Evolutionary conservation across 495 filamentous ascomycete species (phyloP), one percentile per base, ranked within the genome.

Genomic region (Penicillium paxilli): DNA sequence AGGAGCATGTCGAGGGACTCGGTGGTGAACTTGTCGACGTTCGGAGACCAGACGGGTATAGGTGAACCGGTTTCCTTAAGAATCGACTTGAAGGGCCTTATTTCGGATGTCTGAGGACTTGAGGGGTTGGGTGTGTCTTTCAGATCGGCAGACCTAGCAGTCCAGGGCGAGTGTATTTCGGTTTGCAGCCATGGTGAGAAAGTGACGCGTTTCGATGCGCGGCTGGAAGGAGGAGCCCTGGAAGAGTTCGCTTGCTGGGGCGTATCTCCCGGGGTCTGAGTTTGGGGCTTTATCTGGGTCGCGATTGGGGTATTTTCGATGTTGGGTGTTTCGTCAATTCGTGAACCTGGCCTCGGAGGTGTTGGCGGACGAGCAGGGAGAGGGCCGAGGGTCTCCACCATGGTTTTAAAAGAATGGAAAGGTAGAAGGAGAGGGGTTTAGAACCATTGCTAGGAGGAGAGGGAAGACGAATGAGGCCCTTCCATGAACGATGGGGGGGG

Each of bases 121-220:
- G 28, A 60, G 78, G 83, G 22, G 87, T 85, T 21, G 4, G 84
- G 51, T 24, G 46, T 53, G 16, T 52, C 46, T 21, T 84, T 63
- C 10, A 89, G 83, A 61, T 85, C 89, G 32, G 76, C 77, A 47
- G 85, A 79, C 61, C 79, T 83, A 23, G 87, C 85, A 17, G 73
- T 58, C 49, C 78, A 76, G 2, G 70, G 66, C 5, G 80, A 78
- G 38, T 82, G 72, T 45, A 87, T 85, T 55, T 85, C 84, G 72
- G 89, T 90, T 49, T 87, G 82, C 48, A 85, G 82, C 72, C 84
- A 83, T 55, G 83, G 83, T 12, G 87, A 90, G 72, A 89, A 92
- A 24, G 80, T 85, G 44, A 93, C 90, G 59, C 79, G 81, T 72
- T 96, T 97, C 45, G 73, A 77, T 3, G 70, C 63, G 51, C 70